Percentiles rank a stretch among this genome's conserved stretches.
Conservation (phyloP, 208 protist species). For the Herpetomonas samuelpessoai region DNA sequence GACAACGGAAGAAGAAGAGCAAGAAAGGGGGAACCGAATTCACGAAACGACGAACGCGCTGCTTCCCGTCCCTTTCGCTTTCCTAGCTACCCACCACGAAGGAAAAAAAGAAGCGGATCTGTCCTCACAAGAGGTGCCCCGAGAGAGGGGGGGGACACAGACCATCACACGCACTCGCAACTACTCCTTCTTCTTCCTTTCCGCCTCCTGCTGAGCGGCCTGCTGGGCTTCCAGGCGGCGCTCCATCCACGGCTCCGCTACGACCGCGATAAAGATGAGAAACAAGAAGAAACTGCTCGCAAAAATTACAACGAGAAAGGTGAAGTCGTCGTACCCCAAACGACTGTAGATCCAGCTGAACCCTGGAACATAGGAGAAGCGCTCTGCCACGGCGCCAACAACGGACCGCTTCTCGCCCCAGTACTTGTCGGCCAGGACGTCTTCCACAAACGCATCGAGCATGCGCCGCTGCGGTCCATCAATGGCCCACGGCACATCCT, state of each 20-base stretch:
- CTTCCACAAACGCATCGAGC: constrained; percentile 47
- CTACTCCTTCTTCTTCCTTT: constrained; percentile 33
- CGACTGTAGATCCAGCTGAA: constrained; percentile 42
- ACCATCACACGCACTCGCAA: constrained; percentile 2
- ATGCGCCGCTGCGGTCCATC: constrained; percentile 59
- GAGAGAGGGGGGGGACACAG: neutral
- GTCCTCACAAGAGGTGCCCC: no score
- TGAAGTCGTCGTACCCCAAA: constrained; percentile 68
- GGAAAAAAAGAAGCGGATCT: no score
- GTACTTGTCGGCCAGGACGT: constrained; percentile 48
- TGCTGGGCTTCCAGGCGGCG: constrained; percentile 17
- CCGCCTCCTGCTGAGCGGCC: constrained; percentile 18
- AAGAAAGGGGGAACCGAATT: no score
- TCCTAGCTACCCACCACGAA: neutral
- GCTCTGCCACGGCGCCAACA: constrained; percentile 54
- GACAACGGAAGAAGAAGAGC: constrained; percentile 3
- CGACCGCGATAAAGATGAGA: constrained; percentile 49
- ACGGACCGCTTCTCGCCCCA: constrained; percentile 58
- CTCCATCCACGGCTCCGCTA: constrained; percentile 64
- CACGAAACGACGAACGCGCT: no score
- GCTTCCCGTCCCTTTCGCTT: constrained; percentile 8
- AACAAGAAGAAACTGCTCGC: constrained; percentile 60
- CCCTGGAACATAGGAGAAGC: constrained; percentile 41
- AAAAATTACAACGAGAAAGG: constrained; percentile 57
- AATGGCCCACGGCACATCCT: constrained; percentile 50